Base-by-base conservation (phyloP, 1,284 basidiomycete species). In the Sphaerobolus stellatus region DNA sequence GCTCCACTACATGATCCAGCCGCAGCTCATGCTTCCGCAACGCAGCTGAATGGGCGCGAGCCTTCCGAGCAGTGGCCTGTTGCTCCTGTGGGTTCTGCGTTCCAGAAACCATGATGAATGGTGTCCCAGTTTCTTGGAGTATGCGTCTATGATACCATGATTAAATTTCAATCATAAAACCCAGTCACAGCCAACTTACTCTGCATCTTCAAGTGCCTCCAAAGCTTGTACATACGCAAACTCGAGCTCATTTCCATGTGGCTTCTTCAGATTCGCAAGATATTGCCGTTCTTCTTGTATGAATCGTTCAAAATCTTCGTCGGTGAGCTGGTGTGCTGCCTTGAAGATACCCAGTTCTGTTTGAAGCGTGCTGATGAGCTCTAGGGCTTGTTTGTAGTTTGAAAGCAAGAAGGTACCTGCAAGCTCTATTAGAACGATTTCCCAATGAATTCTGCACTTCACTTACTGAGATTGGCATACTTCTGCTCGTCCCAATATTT, bases 321-420 rank as follows among this genome's bases (percentile, higher is more conserved):
- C 56, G 16, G 38, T 52, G 9, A 56, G 22, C 3, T 22, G 25
- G 30, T 56, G 33, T 1, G 33, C 22, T 33, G 27, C 25, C n/a
- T 49, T 11, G 40, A 57, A 57, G 6, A 22, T 24, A n/a, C 54
- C 44, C 2, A 59, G 40, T 11, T 48, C 45, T 2, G 28, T 46
- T 7, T 5, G 27, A 11, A 45, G 47, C 6, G 58, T 52, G 2
- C 6, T 14, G 14, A 59, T 52, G 14, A 62, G 50, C 18, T 47
- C 20, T 1, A 61, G 47, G 1, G 58, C 57, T 22, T 66, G 61
- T 43, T 58, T 46, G 46, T 68, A 68, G 38, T 70, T 70, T 14
- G 65, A 54, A 28, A 49, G 55, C 0, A 68, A 58, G 48, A 69
- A 68, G 5, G 46, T 59, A 1, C 61, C 62, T 67, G 34, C 38